Base-by-base conservation (phyloP, 2,329 filamentous ascomycete species). In the Aureobasidium mangrovei region DNA sequence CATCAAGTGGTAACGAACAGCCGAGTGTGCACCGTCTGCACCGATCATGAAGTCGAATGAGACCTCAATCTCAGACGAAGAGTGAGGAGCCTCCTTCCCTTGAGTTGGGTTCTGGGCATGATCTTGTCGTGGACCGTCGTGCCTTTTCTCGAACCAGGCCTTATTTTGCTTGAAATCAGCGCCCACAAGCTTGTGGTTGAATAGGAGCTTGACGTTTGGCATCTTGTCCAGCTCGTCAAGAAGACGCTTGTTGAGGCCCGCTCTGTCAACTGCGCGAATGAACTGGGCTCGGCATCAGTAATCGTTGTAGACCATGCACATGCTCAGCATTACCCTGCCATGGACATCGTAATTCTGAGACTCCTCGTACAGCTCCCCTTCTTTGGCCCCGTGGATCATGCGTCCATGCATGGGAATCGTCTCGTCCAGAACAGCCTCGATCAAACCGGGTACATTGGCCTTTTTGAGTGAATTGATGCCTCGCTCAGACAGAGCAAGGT, bases 321-420 rank as follows among this genome's bases (percentile, higher is more conserved):
- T 18, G 18, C 18, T 18, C n/a, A 10, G 7, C 28, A 78, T 65
- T 76, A 94, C 89, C 67, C 89, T 80, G 57, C 91, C 91, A 62
- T 93, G 85, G 7, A 88, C 78, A 69, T 98, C 93, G 67, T 98
- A 98, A 58, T 84, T 80, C 70, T 98, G 93, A n/a, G 87, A 74
- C 57, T 84, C 80, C 64, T 91, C 84, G 63, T 83, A 88, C 44
- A 94, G 71, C 27, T 81, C 71, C 4, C 88, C 88, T 18, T 78
- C 73, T 7, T 79, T 75, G 24, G 76, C 75, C 33, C 88, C 83
- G 66, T 98, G 93, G 59, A 98, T 94, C 93, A 98, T 98, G 28
- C 93, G 88, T 9, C 91, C 93, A 67, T 86, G 77, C 90, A 98
- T 96, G 8, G 91, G 91, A 57, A 97, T 89, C 0, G 91, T 91